Evolutionary conservation across 306 rosid genomes (phyloP), one percentile per base, ranked within the genome.

Genomic region (Cajanus cajan): DNA sequence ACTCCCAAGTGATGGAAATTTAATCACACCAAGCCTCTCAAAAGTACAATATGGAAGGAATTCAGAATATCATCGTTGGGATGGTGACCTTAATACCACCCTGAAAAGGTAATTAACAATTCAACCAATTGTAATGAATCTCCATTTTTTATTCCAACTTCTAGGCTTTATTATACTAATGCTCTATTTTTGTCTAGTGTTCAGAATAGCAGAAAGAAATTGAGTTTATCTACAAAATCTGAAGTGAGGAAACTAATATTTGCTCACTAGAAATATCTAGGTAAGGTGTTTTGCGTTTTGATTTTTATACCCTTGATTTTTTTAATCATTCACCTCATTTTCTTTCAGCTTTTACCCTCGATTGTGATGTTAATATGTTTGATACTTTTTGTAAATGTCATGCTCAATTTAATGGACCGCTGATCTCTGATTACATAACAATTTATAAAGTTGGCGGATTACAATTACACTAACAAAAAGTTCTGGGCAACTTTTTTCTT

Each of bases 61-160:
- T 28, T 3, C 31, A 28, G 31, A 28, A 28, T 1, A 28, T 28
- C 1, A 28, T 13, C 15, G 9, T 28, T 59, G 70, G 84, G 52
- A 52, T 7, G 75, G 63, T 19, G 80, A 80, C 54, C 75, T 74
- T 43, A 80, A 73, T 33, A 31, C 44, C 24, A 54, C 70, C 0
- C 9, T 39, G 6, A 57, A 43, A 25, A 9, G 62, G 79, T 73
- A 73, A 40, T 37, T 72, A 7, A 15, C 15, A 11, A 21, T 4
- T 13, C 64, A 64, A 31, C 73, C 40, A 31, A 51, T 10, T 1
- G 43, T 50, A 10, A 64, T 64, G 33, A 55, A 4, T 55, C 63
- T 22, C 61, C 3, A 3, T 48, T 36, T 59, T 48, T 39, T 8
- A 36, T 37, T 72, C 19, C 16, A 43, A 39, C 64, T 28, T 5